Percentiles rank a stretch among this genome's conserved stretches.
These are phyloP conservation scores for Themeda triandra DNA, from an alignment of 176 grass and related monocot genomes.

Conservation along the genomic window DNA sequence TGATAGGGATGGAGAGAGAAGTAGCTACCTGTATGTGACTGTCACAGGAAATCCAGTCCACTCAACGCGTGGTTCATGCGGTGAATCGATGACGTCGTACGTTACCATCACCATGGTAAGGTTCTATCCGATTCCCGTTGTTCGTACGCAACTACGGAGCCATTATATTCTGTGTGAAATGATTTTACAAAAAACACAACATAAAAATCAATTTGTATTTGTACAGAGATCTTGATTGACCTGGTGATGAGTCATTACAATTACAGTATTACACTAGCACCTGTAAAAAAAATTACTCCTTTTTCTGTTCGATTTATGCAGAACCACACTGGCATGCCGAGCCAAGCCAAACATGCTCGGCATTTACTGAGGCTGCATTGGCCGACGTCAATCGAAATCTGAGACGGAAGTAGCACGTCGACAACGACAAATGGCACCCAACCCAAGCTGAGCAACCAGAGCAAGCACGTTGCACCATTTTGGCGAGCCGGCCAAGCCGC, in stretches of 20 bases:
- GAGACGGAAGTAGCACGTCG: neutral
- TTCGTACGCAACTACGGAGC: neutral
- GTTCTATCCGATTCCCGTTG: neutral
- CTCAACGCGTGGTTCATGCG: neutral
- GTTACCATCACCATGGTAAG: constrained; percentile 2
- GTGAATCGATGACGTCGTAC: constrained; percentile 19
- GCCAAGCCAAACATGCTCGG: neutral
- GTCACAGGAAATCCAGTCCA: neutral
- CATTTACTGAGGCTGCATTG: neutral
- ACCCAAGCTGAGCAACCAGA: neutral
- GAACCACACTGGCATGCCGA: neutral
- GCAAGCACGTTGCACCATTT: neutral
- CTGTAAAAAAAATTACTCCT: neutral
- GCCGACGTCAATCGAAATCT: neutral
- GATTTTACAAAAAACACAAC: no score
- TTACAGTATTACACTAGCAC: neutral
- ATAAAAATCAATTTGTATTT: neutral
- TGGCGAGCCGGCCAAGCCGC: neutral
- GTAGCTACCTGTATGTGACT: neutral
- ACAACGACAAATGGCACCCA: neutral
- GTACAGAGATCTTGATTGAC: neutral
- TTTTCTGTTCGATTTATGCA: neutral
- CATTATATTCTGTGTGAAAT: neutral
- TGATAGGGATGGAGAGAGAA: neutral
- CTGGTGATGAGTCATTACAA: neutral